Evolutionary conservation across 352 stramenopile species (phyloP), one percentile per base, ranked within the genome.

Genomic region (Globisporangium perplexum): DNA sequence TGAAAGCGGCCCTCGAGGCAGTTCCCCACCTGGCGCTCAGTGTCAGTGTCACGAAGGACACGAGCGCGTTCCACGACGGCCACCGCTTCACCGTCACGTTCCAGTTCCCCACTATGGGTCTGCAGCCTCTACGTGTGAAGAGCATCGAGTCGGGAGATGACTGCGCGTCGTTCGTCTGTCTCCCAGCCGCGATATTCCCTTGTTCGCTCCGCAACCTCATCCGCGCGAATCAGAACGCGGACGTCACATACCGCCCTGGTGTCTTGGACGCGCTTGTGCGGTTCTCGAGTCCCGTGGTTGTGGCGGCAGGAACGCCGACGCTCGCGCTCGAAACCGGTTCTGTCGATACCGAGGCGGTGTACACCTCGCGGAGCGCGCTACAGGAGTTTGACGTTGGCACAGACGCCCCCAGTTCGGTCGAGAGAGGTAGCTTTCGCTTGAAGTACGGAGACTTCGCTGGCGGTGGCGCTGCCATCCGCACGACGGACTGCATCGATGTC

Each of bases 301-400:
- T 88, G 0, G 20, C 42, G 10, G 63, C 53, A 8, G 71, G 67
- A 18, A 57, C 42, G 1, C 66, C 77, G 1, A 72, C 52, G 23
- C 54, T 91, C 12, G 55, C 50, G 7, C 52, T 91, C 8, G 61
- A 84, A 24, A 80, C 66, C 2, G 77, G 74, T 10, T 10, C 45
- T 0, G 52, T 65, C 6, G 59, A 68, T 15, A 53, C 66, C 12
- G 35, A 61, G 0, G 81, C 77, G 0, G 41, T 47, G 1, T 89
- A 82, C 48, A 83, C 68, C 0, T 60, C 66, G 4, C 69, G 74
- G 42, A 72, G 74, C 6, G 63, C 72, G 0, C 22, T 77, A 0
- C 65, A 78, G n/a, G 62, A 81, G 45, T 88, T 91, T 56, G 77
- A 91, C 31, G 72, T 91, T 0, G 77, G 74, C 1, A 59, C 77